Percentiles rank a stretch among this genome's conserved stretches.
Conservation (phyloP, 768 basidiomycete species). For the Suillus occidentalis region DNA sequence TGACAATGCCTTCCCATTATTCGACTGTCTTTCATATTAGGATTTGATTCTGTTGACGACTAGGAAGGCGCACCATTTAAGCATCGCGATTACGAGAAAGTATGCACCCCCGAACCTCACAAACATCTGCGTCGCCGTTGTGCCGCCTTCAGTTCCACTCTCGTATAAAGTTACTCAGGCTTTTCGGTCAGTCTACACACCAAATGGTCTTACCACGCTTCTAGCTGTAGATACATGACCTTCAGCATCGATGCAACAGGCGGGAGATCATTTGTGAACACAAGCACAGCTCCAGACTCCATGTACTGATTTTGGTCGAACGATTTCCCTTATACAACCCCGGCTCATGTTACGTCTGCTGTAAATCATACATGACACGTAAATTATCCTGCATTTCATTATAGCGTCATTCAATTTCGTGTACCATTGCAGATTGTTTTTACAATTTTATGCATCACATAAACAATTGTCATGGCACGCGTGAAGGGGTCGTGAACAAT, state of each 20-base stretch:
- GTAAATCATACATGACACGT: no score
- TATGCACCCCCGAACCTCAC: background rate
- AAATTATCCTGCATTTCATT: no score
- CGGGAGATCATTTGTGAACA: background rate
- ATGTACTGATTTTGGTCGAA: background rate
- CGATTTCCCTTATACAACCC: background rate
- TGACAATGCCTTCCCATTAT: background rate
- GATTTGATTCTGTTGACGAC: background rate
- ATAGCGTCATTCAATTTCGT: no score
- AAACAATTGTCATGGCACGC: no score
- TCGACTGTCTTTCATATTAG: background rate
- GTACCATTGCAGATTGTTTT: no score
- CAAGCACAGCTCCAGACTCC: background rate
- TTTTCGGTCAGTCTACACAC: background rate
- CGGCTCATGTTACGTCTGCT: no score
- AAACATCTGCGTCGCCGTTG: background rate
- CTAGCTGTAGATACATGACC: background rate
- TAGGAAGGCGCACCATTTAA: background rate
- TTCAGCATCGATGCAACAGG: background rate
- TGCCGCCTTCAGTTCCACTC: background rate
- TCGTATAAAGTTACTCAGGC: background rate
- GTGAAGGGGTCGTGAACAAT: no score
- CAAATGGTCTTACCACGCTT: background rate
- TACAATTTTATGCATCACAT: no score
- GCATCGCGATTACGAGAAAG: background rate